These are phyloP conservation scores for Eurotiales sp. DNA, from an alignment of 2,329 filamentous ascomycete genomes.

Conservation along the genomic window DNA sequence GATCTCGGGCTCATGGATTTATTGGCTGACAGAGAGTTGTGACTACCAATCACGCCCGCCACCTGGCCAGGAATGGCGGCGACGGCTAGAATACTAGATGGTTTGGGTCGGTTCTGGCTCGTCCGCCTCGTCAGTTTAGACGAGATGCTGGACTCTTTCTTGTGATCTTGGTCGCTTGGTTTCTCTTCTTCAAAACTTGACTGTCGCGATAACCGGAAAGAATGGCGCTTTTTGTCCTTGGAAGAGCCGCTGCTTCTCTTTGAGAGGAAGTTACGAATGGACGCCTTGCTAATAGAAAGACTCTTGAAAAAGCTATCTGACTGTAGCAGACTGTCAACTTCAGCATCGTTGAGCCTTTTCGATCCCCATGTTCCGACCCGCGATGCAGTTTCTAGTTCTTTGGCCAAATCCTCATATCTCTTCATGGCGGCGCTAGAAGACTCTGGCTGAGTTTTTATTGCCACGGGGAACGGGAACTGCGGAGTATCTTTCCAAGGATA, in stretches of 20 bases:
- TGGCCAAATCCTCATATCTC: slow-evolving; percentile 47
- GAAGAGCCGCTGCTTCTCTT: slow-evolving; percentile 43
- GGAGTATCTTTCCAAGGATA: slow-evolving; percentile 50
- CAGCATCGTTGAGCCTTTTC: slow-evolving; percentile 47
- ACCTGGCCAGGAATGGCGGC: slow-evolving; percentile 43
- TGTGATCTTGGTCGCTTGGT: slow-evolving; percentile 20
- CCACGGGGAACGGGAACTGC: slow-evolving; percentile 26
- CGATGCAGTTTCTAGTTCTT: slow-evolving; percentile 52
- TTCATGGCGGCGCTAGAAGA: slow-evolving; percentile 55
- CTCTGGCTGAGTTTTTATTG: slow-evolving; percentile 43
- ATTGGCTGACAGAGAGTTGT: slow-evolving; percentile 56
- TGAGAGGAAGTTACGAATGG: slow-evolving; percentile 39
- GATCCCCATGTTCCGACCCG: slow-evolving; percentile 55
- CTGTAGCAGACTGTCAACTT: slow-evolving; percentile 46
- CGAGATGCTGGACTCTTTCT: slow-evolving; percentile 26
- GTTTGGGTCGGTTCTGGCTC: slow-evolving; percentile 36
- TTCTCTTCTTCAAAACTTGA: slow-evolving; percentile 24
- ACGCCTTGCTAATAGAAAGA: slow-evolving; percentile 35
- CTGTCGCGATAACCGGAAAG: slow-evolving; percentile 23
- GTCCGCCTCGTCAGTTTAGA: slow-evolving; percentile 34
- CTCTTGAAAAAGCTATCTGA: slow-evolving; percentile 43
- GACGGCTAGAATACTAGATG: slow-evolving; percentile 41
- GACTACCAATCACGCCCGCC: slow-evolving; percentile 42
- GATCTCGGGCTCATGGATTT: slow-evolving; percentile 31
- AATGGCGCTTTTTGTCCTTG: slow-evolving; percentile 41